Base-by-base conservation (phyloP, 2,329 filamentous ascomycete species). In the Sclerotinia spermophila region DNA sequence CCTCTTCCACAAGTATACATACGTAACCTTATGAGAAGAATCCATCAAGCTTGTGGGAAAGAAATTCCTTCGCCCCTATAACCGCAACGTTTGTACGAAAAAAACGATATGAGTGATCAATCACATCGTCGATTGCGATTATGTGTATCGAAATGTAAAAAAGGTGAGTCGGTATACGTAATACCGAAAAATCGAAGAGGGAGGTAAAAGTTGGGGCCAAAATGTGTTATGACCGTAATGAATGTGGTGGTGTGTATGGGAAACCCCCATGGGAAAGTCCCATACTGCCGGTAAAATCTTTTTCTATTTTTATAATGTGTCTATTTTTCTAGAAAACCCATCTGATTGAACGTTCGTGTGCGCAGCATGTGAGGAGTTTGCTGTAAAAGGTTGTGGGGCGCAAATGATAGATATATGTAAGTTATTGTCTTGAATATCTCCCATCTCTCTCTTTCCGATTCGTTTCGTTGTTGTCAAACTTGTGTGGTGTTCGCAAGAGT, bases 291-390 rank as follows among this genome's bases (percentile, higher is more conserved):
- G 17, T 21, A 42, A 55, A 53, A 66, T 53, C 35, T 40, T 53
- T 66, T 66, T 15, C 45, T 15, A 40, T 27, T 65, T 65, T 40
- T 65, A 15, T 38, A 8, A 53, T 17, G n/a, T 27, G 44, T 65
- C 45, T 53, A 53, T 40, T 65, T 65, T 65, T n/a, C 2, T 27
- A 21, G 44, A 45, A 53, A 53, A 8, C 45, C 62, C 45, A 53
- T 53, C 62, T 40, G 27, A 24, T 51, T 40, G 62, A 65, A 30
- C n/a, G 62, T 65, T 65, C 44, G n/a, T 53, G 24, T 53, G 62
- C 17, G 45, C 45, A 38, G 62, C 35, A 27, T 21, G n/a, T 38
- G 45, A 38, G 33, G 62, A 53, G 33, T 4, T 27, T 21, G 45
- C 35, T 2, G n/a, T n/a, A n/a, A 17, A 53, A 42, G 17, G 17